Evolutionary conservation across 768 basidiomycete genomes (phyloP), one percentile per base, ranked within the genome.

Genomic region (Tephrocybe sp.): DNA sequence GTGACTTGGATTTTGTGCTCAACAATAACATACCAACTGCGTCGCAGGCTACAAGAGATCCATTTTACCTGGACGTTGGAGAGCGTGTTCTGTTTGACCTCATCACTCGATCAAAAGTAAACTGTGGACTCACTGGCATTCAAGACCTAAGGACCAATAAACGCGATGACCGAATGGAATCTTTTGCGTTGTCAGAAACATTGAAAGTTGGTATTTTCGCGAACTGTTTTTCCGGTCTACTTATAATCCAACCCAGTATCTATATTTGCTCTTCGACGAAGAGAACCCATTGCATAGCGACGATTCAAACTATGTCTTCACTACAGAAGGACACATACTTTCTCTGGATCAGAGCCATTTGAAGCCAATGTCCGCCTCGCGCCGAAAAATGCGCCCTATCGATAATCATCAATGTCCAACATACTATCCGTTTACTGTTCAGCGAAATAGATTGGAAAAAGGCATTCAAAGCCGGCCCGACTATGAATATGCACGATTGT

Each of bases 141-240:
- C 74, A 77, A 57, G 89, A 97, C 67, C 77, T 98, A 2, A 75
- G 85, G 36, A 83, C 75, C 26, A 89, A 91, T 58, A 74, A 83
- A 59, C 82, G 80, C 14, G 92, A 95, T 56, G 92, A 98, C 61
- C 81, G 96, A 53, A 98, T 98, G 97, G 97, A 98, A 67, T 92
- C 89, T 4, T 99, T 98, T 66, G 83, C 83, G n/a, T 75, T 98
- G 30, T 93, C 91, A 3, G 95, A 96, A 70, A 93, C 93, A 0
- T 71, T 97, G 41, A 96, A 95, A 78, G 92, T 87, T 52, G 30
- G 67, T 35, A 3, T 46, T 53, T 5, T n/a, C 11, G n/a, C 19
- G 26, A 26, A 16, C 42, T n/a, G 19, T 36, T 35, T 23, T 46
- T 38, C 26, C 13, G 20, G 16, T 30, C 16, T 17, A 43, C 42